Evolutionary conservation across 805 yeast species (phyloP), one percentile per base, ranked within the genome.

Genomic region (Kluyveromyces siamensis): DNA sequence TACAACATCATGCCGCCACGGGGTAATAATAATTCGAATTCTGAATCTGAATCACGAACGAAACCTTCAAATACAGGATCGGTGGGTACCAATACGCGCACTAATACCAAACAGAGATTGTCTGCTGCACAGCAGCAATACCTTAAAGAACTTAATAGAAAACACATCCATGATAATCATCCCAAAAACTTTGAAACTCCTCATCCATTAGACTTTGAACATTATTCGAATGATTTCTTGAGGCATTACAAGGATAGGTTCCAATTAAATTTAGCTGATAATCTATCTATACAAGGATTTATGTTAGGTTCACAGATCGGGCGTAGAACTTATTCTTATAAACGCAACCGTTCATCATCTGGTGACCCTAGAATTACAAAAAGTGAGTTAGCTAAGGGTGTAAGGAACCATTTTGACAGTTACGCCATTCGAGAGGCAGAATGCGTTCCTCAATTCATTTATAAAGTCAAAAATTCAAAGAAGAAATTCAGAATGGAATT

Each of bases 401-500:
- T 82, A 25, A 83, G 80, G 65, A 76, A 75, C 48, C 97, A 91
- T 65, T 87, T 90, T 56, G 57, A 74, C 53, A 57, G 67, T 8
- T 73, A 72, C 42, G 74, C 77, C 11, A 80, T 81, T 3, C 81
- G 86, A 56, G 99, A 91, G 60, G 80, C 83, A 50, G 98, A 91
- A 57, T 80, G 85, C 33, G 81, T 91, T 38, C 87, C 96, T 37
- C 89, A 86, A 58, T 93, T 91, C 62, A 72, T 93, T 48, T 93
- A 91, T 69, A 83, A 86, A 58, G 89, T 87, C 47, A 81, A 80
- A 59, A 83, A 87, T 60, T 87, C 86, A 57, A 74, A 73, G 51
- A 69, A 67, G 60, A 73, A 67, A 33, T 72, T 71, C 57, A 69
- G 62, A 50, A 58, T 72, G 66, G 69, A 66, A 46, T 70, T 71